Percentiles rank a stretch among this genome's conserved stretches.
Evolutionary conservation across 2,329 filamentous ascomycete species (phyloP).

Genomic region (Colletotrichum eleusines): DNA sequence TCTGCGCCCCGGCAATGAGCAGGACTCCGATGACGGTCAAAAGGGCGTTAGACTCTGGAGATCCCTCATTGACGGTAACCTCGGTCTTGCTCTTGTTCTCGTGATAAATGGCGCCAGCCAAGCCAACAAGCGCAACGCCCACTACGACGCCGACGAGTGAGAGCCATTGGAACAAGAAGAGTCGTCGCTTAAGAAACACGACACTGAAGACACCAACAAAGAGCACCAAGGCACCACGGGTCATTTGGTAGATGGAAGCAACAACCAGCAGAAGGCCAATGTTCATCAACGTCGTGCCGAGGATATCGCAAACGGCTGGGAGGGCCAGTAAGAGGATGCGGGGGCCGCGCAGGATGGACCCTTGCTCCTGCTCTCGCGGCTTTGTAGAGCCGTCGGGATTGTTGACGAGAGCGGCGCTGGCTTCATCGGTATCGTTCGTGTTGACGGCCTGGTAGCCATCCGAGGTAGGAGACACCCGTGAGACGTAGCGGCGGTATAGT

Average conservation of each 20-base stretch:
- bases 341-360: slow-evolving; percentile 76
- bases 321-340: slow-evolving; percentile 82
- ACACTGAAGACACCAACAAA: slow-evolving; percentile 98
- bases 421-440: slow-evolving; percentile 57
- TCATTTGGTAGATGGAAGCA: slow-evolving; percentile 99
- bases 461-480: slow-evolving; percentile 56
- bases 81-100: slow-evolving; percentile 66
- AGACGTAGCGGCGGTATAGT: slow-evolving; percentile 71
- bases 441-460: slow-evolving; percentile 76
- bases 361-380: slow-evolving; percentile 57
- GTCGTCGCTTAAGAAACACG: slow-evolving; percentile 82
- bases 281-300: slow-evolving; percentile 97
- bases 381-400: slow-evolving; percentile 61
- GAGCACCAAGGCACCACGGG: slow-evolving; percentile 89
- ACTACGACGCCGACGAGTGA: slow-evolving; percentile 87
- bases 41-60: slow-evolving; percentile 60
- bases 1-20: slow-evolving; percentile 92
- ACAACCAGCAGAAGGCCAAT: slow-evolving; percentile 93
- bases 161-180: slow-evolving; percentile 92
- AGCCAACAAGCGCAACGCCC: slow-evolving; percentile 89
- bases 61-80: slow-evolving; percentile 42
- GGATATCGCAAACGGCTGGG: slow-evolving; percentile 93
- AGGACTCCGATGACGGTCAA: slow-evolving; percentile 85
- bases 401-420: slow-evolving; percentile 58
- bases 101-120: slow-evolving; percentile 86